These are phyloP conservation scores for Aethionema arabicum DNA, from an alignment of 345 rosid genomes.

Conservation along the genomic window DNA sequence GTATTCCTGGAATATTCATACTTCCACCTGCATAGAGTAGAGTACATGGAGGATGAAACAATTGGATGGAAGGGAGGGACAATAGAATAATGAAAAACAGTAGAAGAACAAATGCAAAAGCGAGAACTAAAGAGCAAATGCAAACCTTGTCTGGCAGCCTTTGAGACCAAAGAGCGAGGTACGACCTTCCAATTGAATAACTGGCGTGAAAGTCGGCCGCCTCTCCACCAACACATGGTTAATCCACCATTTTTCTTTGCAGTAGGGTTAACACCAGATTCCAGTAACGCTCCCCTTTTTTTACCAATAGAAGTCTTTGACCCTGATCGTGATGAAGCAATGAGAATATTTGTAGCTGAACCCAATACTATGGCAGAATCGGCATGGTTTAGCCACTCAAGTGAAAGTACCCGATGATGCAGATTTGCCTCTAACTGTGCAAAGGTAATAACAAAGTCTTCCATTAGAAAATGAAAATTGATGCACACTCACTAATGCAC, in stretches of 20 bases:
- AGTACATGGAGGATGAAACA: conserved; percentile 37
- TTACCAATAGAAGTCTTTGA: conserved; percentile 66
- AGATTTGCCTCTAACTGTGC: conserved; percentile 80
- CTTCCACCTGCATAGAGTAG: conserved; percentile 72
- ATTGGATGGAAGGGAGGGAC: conserved; percentile 34
- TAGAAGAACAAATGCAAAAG: conserved; percentile 14
- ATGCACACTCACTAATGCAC: conserved; percentile 19
- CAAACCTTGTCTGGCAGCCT: conserved; percentile 94
- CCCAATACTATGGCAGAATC: conserved; percentile 65
- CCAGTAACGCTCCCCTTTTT: conserved; percentile 52
- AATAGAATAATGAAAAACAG: conserved; percentile 10
- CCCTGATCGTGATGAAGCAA: conserved; percentile 52
- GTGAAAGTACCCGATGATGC: conserved; percentile 68
- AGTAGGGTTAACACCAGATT: conserved; percentile 52
- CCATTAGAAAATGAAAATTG: conserved; percentile 18
- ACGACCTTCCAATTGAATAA: conserved; percentile 83
- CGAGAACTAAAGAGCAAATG: conserved; percentile 34
- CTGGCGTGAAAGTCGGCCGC: conserved; percentile 76
- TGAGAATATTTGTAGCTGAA: conserved; percentile 70
- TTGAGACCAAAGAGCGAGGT: conserved; percentile 62
- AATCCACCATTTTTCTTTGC: conserved; percentile 60
- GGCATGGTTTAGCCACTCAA: conserved; percentile 77
- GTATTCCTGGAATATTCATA: conserved; percentile 62
- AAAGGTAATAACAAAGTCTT: conserved; percentile 28
- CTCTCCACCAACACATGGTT: conserved; percentile 92